A percentile compares a stretch with the other conserved stretches of the same genome.
These are phyloP conservation scores for Penicillium steckii DNA, from an alignment of 495 filamentous ascomycete genomes.

Conservation along the genomic window DNA sequence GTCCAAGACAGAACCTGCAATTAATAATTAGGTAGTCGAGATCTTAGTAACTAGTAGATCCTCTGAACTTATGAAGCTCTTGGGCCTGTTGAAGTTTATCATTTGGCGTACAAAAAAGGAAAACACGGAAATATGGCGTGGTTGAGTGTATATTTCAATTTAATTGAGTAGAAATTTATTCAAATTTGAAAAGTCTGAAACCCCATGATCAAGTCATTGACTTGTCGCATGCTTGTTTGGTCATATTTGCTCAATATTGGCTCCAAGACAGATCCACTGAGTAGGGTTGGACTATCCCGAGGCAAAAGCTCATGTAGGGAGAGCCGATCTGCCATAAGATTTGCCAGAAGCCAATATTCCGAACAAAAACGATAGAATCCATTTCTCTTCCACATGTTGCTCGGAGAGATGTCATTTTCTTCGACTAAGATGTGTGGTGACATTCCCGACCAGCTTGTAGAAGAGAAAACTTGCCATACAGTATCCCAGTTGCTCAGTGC, in stretches of 20 bases:
- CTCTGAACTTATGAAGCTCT: too few species aligned
- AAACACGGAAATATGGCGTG: too few species aligned
- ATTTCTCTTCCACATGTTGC: conserved; percentile 17
- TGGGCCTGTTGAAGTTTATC: too few species aligned
- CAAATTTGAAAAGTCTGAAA: conserved; percentile 21
- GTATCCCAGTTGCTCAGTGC: conserved; percentile 15
- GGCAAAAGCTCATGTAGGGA: not conserved
- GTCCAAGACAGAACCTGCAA: too few species aligned
- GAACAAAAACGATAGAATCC: conserved; percentile 19
- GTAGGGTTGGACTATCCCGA: conserved; percentile 2
- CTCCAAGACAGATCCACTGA: conserved; percentile 15
- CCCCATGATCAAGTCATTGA: conserved; percentile 22
- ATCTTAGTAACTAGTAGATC: too few species aligned
- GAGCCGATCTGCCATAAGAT: conserved; percentile 19
- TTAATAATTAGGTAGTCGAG: too few species aligned
- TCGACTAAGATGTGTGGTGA: conserved; percentile 14
- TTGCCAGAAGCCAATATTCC: conserved; percentile 23
- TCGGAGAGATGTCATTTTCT: conserved; percentile 1
- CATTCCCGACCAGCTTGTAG: not conserved
- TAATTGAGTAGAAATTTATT: not conserved
- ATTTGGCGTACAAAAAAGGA: too few species aligned
- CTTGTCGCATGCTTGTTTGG: conserved; percentile 27
- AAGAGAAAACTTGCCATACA: conserved; percentile 17
- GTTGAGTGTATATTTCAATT: not conserved
- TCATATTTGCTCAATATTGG: conserved; percentile 25